These are phyloP conservation scores for Begonia masoniana DNA, from an alignment of 306 rosid species.

Conservation along the genomic window DNA sequence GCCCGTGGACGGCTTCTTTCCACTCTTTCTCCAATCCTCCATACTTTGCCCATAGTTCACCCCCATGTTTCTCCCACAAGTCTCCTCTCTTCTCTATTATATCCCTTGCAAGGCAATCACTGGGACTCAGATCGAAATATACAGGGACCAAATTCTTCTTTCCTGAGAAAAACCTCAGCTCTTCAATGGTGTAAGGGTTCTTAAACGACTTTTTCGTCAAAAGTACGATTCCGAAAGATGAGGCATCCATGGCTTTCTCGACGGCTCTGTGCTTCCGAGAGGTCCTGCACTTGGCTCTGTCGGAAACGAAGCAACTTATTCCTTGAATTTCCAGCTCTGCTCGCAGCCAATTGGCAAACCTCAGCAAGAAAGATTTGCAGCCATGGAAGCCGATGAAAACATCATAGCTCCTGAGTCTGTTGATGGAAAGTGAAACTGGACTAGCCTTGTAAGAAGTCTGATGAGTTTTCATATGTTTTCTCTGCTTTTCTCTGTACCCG, in stretches of 20 bases:
- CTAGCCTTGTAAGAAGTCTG: slow-evolving; percentile 24
- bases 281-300: slow-evolving; percentile 56
- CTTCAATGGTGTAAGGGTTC: slow-evolving; percentile 73
- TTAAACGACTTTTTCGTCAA: slow-evolving; percentile 74
- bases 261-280: slow-evolving; percentile 43
- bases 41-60: slow-evolving; percentile 62
- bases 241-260: slow-evolving; percentile 82
- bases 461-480: slow-evolving; percentile 24
- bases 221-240: slow-evolving; percentile 66
- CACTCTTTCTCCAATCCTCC: slow-evolving; percentile 82
- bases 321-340: slow-evolving; percentile 85
- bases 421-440: slow-evolving; percentile 52
- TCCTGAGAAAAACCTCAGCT: slow-evolving; percentile 51
- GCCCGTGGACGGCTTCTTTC: slow-evolving; percentile 65
- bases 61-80: slow-evolving; percentile 76
- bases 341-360: slow-evolving; percentile 69
- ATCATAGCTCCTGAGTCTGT: slow-evolving; percentile 58
- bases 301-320: slow-evolving; percentile 66
- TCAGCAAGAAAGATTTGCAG: slow-evolving; percentile 40
- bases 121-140: slow-evolving; percentile 67
- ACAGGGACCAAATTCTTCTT: slow-evolving; percentile 81
- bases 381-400: slow-evolving; percentile 74
- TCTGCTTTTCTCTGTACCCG: slow-evolving; percentile 30
- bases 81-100: slow-evolving; percentile 87
- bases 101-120: slow-evolving; percentile 76